Evolutionary conservation across 306 rosid species (phyloP).

Genomic region (Sicyos edulis): DNA sequence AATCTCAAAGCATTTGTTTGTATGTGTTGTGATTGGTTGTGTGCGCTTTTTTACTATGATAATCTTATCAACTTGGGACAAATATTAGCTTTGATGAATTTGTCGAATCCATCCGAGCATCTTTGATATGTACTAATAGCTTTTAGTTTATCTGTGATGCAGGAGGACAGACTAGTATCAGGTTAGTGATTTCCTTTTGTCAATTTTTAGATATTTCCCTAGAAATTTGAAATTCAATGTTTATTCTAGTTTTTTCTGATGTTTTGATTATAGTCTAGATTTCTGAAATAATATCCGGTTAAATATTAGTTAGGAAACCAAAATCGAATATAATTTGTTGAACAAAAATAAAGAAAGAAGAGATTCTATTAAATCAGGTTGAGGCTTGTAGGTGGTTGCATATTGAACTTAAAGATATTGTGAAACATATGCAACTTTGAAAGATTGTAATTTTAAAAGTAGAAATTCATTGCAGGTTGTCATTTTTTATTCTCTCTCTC

Average conservation of each 20-base stretch:
- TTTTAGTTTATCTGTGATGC: slow-evolving; percentile 34
- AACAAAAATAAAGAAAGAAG: background rate
- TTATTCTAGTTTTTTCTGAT: background rate
- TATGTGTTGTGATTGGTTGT: background rate
- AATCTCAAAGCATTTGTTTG: slow-evolving; percentile 6
- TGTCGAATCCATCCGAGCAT: background rate
- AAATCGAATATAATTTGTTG: background rate
- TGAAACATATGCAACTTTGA: background rate
- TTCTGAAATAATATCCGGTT: background rate
- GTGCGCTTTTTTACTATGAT: background rate
- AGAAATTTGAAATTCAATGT: too few species aligned
- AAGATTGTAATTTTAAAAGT: background rate
- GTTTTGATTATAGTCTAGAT: background rate
- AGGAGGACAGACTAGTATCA: slow-evolving; percentile 99
- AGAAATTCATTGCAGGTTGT: background rate
- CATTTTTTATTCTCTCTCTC: background rate
- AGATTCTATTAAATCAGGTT: background rate
- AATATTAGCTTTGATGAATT: background rate
- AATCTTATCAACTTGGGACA: background rate
- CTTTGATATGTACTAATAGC: slow-evolving; percentile 25
- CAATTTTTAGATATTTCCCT: background rate
- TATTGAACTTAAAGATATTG: background rate
- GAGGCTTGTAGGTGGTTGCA: background rate
- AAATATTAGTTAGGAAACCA: background rate
- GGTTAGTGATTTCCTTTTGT: slow-evolving; percentile 38